Evolutionary conservation across 257 asterid species (phyloP).

Genomic region (Primulina huaijiensis): DNA sequence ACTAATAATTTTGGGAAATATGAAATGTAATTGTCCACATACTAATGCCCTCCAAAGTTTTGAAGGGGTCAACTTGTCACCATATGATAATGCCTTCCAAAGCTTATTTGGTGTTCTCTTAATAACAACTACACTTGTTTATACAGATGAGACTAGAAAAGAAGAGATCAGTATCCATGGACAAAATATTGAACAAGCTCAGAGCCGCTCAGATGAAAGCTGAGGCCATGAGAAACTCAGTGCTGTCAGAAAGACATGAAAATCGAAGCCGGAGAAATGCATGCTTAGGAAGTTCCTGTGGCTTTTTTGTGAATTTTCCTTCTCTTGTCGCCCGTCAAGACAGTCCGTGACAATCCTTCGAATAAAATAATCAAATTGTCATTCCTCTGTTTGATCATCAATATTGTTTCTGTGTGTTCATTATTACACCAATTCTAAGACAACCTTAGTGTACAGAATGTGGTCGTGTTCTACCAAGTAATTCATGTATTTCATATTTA

Average conservation of each 20-base stretch:
- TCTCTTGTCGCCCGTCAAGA: background rate
- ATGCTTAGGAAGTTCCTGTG: slow-evolving; percentile 17
- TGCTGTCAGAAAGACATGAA: background rate
- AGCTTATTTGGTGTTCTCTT: too few species aligned
- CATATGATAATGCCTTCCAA: too few species aligned
- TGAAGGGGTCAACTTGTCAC: too few species aligned
- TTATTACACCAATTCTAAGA: too few species aligned
- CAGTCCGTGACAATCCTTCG: background rate
- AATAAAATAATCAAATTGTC: background rate
- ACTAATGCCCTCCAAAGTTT: too few species aligned
- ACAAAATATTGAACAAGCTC: slow-evolving; percentile 42
- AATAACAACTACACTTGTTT: background rate
- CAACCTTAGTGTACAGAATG: too few species aligned
- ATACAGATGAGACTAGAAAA: slow-evolving; percentile 44
- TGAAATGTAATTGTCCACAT: too few species aligned
- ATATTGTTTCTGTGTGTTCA: background rate
- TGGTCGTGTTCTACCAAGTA: too few species aligned
- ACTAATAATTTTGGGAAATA: too few species aligned
- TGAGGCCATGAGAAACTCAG: slow-evolving; percentile 39
- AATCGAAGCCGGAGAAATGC: slow-evolving; percentile 9
- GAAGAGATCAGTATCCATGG: slow-evolving; percentile 45
- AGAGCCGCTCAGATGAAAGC: slow-evolving; percentile 42
- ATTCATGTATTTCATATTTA: too few species aligned
- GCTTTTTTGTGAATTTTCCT: background rate
- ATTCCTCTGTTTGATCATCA: background rate